A percentile compares a stretch with the other conserved stretches of the same genome.
Evolutionary conservation across 2,329 filamentous ascomycete genomes (phyloP).

Genomic region (Rhexocercosporidium sp.): DNA sequence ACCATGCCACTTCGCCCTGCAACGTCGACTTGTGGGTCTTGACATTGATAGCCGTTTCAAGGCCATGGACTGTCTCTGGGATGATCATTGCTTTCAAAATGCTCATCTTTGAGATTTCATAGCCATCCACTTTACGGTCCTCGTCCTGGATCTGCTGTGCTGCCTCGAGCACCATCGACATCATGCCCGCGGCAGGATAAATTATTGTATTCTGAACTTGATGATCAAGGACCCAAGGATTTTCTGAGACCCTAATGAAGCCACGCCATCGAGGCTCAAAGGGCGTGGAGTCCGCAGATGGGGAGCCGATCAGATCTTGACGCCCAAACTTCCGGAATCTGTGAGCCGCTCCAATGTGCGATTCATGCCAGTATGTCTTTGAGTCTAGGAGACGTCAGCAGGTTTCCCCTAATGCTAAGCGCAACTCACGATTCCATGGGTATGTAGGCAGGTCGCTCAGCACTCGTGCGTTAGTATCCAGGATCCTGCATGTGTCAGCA

Average conservation of each 20-base stretch:
- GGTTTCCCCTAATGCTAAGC: slow-evolving; percentile 41
- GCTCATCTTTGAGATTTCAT: slow-evolving; percentile 51
- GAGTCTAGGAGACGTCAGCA: background rate
- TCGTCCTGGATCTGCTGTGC: slow-evolving; percentile 10
- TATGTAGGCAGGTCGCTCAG: slow-evolving; percentile 52
- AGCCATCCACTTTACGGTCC: slow-evolving; percentile 39
- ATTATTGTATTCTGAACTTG: slow-evolving; percentile 38
- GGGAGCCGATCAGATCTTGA: slow-evolving; percentile 56
- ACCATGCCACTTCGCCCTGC: background rate
- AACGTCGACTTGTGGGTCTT: slow-evolving; percentile 28
- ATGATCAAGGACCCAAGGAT: slow-evolving; percentile 52
- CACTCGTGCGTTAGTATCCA: background rate
- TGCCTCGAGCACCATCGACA: slow-evolving; percentile 45
- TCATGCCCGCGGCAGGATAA: slow-evolving; percentile 44
- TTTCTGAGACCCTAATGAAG: slow-evolving; percentile 40
- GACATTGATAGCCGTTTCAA: slow-evolving; percentile 56
- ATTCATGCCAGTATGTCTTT: slow-evolving; percentile 54
- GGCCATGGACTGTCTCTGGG: slow-evolving; percentile 50
- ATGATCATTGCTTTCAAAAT: slow-evolving; percentile 58
- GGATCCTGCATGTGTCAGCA: slow-evolving; percentile 41
- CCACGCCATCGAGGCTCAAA: slow-evolving; percentile 44
- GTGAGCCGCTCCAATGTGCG: slow-evolving; percentile 38
- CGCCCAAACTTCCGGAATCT: slow-evolving; percentile 50
- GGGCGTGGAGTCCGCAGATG: slow-evolving; percentile 34
- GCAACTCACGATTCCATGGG: slow-evolving; percentile 56